Base-by-base conservation (phyloP, 139 green algal species). In the Diplosphaera chodatii region DNA sequence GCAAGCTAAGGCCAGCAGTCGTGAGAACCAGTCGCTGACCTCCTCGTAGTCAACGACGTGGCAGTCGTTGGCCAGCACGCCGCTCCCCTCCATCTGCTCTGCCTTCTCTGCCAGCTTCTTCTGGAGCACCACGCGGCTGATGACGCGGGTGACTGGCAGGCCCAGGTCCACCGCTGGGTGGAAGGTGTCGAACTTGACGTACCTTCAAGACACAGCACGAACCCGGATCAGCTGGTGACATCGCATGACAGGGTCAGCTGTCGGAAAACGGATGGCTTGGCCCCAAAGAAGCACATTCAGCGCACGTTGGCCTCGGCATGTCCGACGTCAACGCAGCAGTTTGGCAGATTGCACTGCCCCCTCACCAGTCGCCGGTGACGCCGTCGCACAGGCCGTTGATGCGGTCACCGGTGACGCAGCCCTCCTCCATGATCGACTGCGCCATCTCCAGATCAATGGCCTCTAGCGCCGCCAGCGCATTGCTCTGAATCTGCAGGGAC, bases 141-240 rank as follows among this genome's bases (percentile, higher is more conserved):
- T 96, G 32, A 98, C 93, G 10, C 93, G 88, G 0, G 93, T 98
- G 29, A 98, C 88, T 15, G 93, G 93, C 59, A 98, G 85, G 40
- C 93, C 94, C 31, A 78, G 83, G 55, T 93, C 81, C 25, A 91
- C 92, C 13, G 93, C 93, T 8, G 94, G 91, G 69, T 95, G 90
- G 84, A 91, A 97, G 1, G 94, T 98, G 83, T 98, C 94, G 74
- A 98, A 98, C 85, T 98, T 98, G 77, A 94, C 74, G 69, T 98
- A 98, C 91, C 91, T 96, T n/a, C n/a, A n/a, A n/a, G n/a, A n/a
- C n/a, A n/a, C n/a, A n/a, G n/a, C n/a, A n/a, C n/a, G n/a, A n/a
- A n/a, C n/a, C n/a, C n/a, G n/a, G n/a, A n/a, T n/a, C n/a, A n/a
- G n/a, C n/a, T n/a, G n/a, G n/a, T n/a, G n/a, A n/a, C n/a, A n/a